Base-by-base conservation (phyloP, 805 yeast species). In the Saccharomycopsis lassenensis region DNA sequence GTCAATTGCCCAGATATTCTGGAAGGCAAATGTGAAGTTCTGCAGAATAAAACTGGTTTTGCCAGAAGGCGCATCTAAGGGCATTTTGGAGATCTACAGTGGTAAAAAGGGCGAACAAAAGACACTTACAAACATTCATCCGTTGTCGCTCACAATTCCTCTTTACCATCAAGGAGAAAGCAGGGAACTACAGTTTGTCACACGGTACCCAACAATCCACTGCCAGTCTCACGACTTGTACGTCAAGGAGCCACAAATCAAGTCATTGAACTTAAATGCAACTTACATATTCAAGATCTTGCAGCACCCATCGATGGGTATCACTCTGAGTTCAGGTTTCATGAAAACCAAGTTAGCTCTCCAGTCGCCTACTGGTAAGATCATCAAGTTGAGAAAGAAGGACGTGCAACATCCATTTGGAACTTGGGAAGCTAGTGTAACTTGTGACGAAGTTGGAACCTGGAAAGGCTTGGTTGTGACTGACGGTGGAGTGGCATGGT, bases 381-480 rank as follows among this genome's bases (percentile, higher is more conserved):
- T 82, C 42, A 69, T 68, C 46, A 73, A 77, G 47, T 57, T 87
- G 37, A 55, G 55, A 10, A 68, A 71, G 40, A 59, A 59, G 25
- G 79, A 69, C 33, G 63, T 64, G 2, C 54, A 58, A 38, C 55
- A 53, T 15, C 65, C 71, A 4, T 64, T 52, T 43, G 79, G 80
- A 1, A 53, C 65, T 1, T 83, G 78, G 74, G 77, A 70, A 41
- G 52, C 70, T n/a, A 62, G 67, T 28, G 59, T 80, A 17, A 69
- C 69, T 40, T 63, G 84, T 39, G 69, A 67, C 43, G 95, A 87
- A 52, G 54, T 59, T 1, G 98, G 98, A 2, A 54, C 67, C 12
- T 91, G 95, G 84, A 68, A 87, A 39, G 89, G 85, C 1, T 67
- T 87, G 31, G 84, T 84, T 0, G 71, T 80, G 26, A 78, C 84